phyloP scores from a whole-genome alignment of 2,329 filamentous ascomycete genomes.

The Aureobasidium lini region DNA sequence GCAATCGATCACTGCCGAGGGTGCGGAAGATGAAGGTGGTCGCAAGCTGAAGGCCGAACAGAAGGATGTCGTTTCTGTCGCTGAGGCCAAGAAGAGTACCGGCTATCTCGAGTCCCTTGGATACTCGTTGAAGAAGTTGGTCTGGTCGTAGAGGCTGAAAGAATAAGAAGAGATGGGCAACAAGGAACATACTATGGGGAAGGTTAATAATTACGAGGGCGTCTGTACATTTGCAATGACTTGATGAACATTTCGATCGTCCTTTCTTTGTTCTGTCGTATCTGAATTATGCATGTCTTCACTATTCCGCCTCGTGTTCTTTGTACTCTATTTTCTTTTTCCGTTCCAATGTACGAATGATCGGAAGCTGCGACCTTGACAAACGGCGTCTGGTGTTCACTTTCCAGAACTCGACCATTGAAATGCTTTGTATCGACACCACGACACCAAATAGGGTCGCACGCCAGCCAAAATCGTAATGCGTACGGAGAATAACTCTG shows the following conservation, averaged over 20 bases:
- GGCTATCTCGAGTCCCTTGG: constrained; percentile 79
- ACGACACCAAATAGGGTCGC: no score
- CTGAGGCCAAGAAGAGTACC: constrained; percentile 80
- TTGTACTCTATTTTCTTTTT: no score
- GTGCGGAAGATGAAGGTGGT: constrained; percentile 15
- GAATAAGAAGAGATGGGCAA: background rate
- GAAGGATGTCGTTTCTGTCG: constrained; percentile 70
- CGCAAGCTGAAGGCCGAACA: constrained; percentile 40
- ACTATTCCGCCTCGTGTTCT: no score
- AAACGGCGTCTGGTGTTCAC: no score
- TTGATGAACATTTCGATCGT: background rate
- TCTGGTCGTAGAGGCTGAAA: constrained; percentile 55
- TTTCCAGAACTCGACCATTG: no score
- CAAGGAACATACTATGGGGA: background rate
- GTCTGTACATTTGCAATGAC: background rate
- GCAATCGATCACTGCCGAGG: constrained; percentile 17
- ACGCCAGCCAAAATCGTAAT: no score
- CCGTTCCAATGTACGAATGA: no score
- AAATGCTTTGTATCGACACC: no score
- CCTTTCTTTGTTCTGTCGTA: background rate
- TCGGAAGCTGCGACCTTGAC: no score
- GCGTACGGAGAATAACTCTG: no score
- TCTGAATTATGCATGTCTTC: background rate
- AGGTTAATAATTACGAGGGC: background rate
- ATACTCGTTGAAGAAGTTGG: constrained; percentile 86